phyloP scores from a whole-genome alignment of 805 yeast species.

The Lachancea kluyveri region DNA sequence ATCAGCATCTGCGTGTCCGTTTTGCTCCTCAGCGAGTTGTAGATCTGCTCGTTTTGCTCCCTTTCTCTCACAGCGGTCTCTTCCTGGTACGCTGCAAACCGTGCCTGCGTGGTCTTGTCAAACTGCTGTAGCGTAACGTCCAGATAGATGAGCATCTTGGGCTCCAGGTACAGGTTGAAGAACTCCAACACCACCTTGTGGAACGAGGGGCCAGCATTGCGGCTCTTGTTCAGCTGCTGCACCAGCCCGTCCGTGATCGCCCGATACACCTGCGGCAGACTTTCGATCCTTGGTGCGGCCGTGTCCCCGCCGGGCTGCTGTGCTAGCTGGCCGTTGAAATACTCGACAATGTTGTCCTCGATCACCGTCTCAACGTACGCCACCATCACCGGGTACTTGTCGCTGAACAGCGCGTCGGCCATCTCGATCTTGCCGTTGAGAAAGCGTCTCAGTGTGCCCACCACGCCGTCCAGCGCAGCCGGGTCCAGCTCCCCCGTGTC shows the following conservation, averaged over 20 bases:
- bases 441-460: slow-evolving; percentile 25
- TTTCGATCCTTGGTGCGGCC: slow-evolving; percentile 15
- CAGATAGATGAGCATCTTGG: slow-evolving; percentile 29
- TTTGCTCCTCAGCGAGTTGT: slow-evolving; percentile 36
- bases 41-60: slow-evolving; percentile 36
- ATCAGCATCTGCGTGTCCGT: slow-evolving; percentile 29
- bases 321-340: slow-evolving; percentile 21
- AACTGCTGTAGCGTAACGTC: slow-evolving; percentile 29
- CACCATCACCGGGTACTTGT: slow-evolving; percentile 35
- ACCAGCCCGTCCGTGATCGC: slow-evolving; percentile 27
- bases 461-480: slow-evolving; percentile 18
- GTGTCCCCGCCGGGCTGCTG: slow-evolving; percentile 2
- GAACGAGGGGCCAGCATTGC: slow-evolving; percentile 33
- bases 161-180: slow-evolving; percentile 35
- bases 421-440: slow-evolving; percentile 33
- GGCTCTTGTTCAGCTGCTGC: slow-evolving; percentile 32
- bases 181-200: slow-evolving; percentile 27
- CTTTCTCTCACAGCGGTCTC: slow-evolving; percentile 29
- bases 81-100: slow-evolving; percentile 23
- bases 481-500: slow-evolving; percentile 16
- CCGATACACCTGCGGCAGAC: slow-evolving; percentile 31
- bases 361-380: slow-evolving; percentile 34
- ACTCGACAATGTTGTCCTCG: slow-evolving; percentile 31
- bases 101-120: slow-evolving; percentile 20
- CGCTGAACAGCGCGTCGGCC: slow-evolving; percentile 35